Conservation (phyloP, 2,329 filamentous ascomycete species). For the Phaeosphaeria sp. region DNA sequence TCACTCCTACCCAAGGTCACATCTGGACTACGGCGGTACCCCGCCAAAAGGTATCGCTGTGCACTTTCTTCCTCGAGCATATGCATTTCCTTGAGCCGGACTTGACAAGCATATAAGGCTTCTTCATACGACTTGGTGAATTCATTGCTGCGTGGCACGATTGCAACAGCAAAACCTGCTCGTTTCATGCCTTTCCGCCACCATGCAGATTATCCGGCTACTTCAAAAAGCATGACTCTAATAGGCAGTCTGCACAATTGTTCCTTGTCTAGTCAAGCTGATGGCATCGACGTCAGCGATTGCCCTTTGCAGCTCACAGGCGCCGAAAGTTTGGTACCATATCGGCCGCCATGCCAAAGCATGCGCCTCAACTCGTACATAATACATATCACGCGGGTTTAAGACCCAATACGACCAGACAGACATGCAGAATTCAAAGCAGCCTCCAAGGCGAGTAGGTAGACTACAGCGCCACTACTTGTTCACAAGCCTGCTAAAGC, state of each 20-base stretch:
- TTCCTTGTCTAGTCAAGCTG: slow-evolving; percentile 1
- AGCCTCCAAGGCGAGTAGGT: slow-evolving; percentile 2
- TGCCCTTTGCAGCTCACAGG: slow-evolving; percentile 3
- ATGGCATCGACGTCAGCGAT: not conserved
- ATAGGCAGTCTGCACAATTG: slow-evolving; percentile 4
- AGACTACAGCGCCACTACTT: not conserved
- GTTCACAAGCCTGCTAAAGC: not conserved
- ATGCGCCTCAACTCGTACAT: slow-evolving; percentile 4
- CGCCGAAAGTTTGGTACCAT: slow-evolving; percentile 1
- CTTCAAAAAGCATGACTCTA: slow-evolving; percentile 8
- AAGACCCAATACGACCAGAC: slow-evolving; percentile 3
- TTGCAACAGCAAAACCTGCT: not conserved
- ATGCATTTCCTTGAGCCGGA: not conserved
- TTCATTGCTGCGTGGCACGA: not conserved
- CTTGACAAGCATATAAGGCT: not conserved
- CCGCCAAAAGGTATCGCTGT: not conserved
- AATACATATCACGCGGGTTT: slow-evolving; percentile 4
- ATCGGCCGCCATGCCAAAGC: slow-evolving; percentile 6
- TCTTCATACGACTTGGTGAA: not conserved
- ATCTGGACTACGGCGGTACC: not conserved
- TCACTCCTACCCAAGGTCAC: not conserved
- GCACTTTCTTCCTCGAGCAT: not conserved
- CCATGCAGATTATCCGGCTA: slow-evolving; percentile 3
- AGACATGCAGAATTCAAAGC: not conserved
- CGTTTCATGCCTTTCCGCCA: not conserved